Evolutionary conservation across 768 basidiomycete species (phyloP), one percentile per base, ranked within the genome.

Genomic region (Lactifluus rugatus): DNA sequence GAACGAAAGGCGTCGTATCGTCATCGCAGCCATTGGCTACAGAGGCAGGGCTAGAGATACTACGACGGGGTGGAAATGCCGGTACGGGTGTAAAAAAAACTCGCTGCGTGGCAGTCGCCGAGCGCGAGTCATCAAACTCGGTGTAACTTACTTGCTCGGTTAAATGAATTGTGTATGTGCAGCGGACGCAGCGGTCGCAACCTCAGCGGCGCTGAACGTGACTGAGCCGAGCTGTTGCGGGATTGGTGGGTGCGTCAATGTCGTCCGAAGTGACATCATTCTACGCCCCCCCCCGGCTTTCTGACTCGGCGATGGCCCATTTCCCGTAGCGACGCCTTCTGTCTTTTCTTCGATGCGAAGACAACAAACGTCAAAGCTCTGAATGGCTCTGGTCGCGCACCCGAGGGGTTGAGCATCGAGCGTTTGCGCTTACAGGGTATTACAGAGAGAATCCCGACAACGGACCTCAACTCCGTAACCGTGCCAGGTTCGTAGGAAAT

Each of bases 121-220:
- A 31, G 28, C 9, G 6, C 34, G 9, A 31, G 41, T 10, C 9
- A 7, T 10, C n/a, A 41, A 6, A n/a, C n/a, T 41, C 21, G 14
- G 28, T 4, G 10, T 41, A 4, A n/a, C 39, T 42, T 21, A 49
- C 48, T 52, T 7, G 19, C 28, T 34, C 11, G 9, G 9, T 13
- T 7, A n/a, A 4, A n/a, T 9, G 10, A 17, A 4, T 25, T 8
- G 16, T 26, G 7, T n/a, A 42, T 34, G 11, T 17, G 13, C 60
- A 92, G 91, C 89, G 60, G 93, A 96, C 73, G 92, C 93, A 28
- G 94, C 96, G 7, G 93, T 97, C 17, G 96, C 96, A 26, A 87
- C 84, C 2, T 89, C 93, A 49, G 93, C 85, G 4, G 94, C 93
- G 16, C 70, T 99, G 65, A 97, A 96, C 70, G 84, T 97, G 36